Evolutionary conservation across 768 basidiomycete genomes (phyloP), one percentile per base, ranked within the genome.

Genomic region (Panaeolus papilionaceus): DNA sequence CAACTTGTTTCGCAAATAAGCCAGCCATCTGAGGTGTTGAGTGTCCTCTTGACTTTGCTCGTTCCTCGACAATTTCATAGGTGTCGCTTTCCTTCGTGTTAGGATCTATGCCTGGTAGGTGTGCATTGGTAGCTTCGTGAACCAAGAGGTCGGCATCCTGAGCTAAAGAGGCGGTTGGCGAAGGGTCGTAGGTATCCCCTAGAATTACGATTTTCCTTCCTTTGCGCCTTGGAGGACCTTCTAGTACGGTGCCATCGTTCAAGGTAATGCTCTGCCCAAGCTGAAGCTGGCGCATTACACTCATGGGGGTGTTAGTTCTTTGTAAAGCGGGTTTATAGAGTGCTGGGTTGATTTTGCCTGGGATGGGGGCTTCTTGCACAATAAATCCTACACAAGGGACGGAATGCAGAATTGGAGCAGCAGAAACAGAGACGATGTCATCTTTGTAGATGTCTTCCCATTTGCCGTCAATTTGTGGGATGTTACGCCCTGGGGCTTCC

Each of bases 11-110:
- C 4, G 92, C 95, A 74, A 96, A 96, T 12, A 81, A 81, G 11
- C 90, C 95, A 8, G 94, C 96, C 89, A 95, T 92, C 73, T 94
- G 92, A 1, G 95, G 94, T 12, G 95, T 98, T 4, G 93, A 95
- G 77, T 98, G 95, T 0, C 95, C 96, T 74, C 93, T 85, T 2
- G 88, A 89, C 75, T 83, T 90, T 7, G 93, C 81, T 66, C 88
- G 85, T 42, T 78, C 77, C 72, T 92, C 86, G 7, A 95, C 86
- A 14, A 73, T 83, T 71, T 87, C 84, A 68, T 84, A 84, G 7
- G 88, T 90, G 66, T 93, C 92, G 2, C 75, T 77, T 2, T 79
- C 77, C 75, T 91, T 92, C 14, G 89, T 90, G 33, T 79, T 75
- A 6, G 79, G 74, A 69, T 92, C 89, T 67, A 93, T 76, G 3